Base-by-base conservation (phyloP, 2,329 filamentous ascomycete genomes). In the Didymellaceae sp. region DNA sequence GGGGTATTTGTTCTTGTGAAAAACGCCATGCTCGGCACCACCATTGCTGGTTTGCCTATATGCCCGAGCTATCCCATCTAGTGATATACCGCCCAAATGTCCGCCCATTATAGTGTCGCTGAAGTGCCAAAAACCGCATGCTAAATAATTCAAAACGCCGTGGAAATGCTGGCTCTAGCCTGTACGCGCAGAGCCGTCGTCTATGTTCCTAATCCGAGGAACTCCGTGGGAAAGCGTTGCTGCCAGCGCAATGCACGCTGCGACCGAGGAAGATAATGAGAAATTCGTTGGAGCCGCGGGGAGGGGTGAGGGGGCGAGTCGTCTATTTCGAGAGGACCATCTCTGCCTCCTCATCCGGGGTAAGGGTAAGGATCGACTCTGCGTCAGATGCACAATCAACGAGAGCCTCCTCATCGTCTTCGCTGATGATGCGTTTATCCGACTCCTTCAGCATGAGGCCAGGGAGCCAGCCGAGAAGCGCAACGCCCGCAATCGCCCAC, bases 401-500 rank as follows among this genome's bases (percentile, higher is more conserved):
- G 34, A 73, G 48, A 10, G 61, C 57, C 59, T 73, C 71, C 48
- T 73, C 71, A 18, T 70, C 68, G 11, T 63, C 61, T 5, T 41
- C 39, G 49, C 61, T 61, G 11, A 55, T 45, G 16, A 59, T 35
- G 31, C 61, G 65, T 53, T 63, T 77, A 21, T 79, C 77, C 11
- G 82, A 79, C 64, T 93, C 89, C 26, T 85, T 85, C 74, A 97
- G 89, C 69, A 85, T 85, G 52, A 66, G 59, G 5, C 68, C 66
- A 10, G 70, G 70, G 14, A 64, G 56, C 67, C 70, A 73, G 35
- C 92, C 94, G 11, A 85, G 73, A 9, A 90, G 75, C 25, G 91
- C 90, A 24, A 97, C 85, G 3, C 88, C 65, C 7, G 88, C 90
- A 58, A 88, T 92, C 55, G 86, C 86, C 94, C 94, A 99, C 93